Evolutionary conservation across 129 eudicot species (phyloP), one percentile per base, ranked within the genome.

Genomic region (Helichrysum umbraculigerum): DNA sequence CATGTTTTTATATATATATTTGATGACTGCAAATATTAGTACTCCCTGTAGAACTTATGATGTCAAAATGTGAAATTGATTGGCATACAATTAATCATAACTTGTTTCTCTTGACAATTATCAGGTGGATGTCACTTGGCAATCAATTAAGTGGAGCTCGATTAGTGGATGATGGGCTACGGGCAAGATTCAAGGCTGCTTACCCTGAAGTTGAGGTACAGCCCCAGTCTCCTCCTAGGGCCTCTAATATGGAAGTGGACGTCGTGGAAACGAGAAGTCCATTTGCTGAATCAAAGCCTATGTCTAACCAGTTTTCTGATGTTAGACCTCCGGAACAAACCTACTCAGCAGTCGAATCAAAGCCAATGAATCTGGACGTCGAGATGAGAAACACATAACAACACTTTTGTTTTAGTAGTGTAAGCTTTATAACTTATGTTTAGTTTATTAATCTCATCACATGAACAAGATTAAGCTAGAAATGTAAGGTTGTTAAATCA

Each of bases 91-190:
- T 9, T 41, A 9, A 41, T 20, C 22, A 51, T 71, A 54, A 54
- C 20, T 4, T 7, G 6, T 4, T 57, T 29, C 3, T 59, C 4
- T 17, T 47, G 51, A 5, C 8, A 6, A 47, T 37, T 35, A 73
- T 78, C 81, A 94, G 99, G 85, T 94, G 99, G 99, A 74, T 94
- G 86, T 94, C 99, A 59, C 96, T 94, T 52, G 99, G 99, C 14
- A 94, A 94, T 74, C 99, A 94, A 67, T 56, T 95, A 75, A 88
- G 63, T 74, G 99, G 99, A 35, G 99, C 78, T 12, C 82, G 97
- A 19, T 72, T 94, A 63, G 96, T 94, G 28, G 97, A 94, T 66
- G 99, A 89, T 34, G 99, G 99, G 57, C 81, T 94, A n/a, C 81
- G 99, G 63, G 99, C 97, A 12, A 81, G 99, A 73, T 94, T 94